These are phyloP conservation scores for Gymnopilus junonius DNA, from an alignment of 768 basidiomycete genomes.

Conservation along the genomic window DNA sequence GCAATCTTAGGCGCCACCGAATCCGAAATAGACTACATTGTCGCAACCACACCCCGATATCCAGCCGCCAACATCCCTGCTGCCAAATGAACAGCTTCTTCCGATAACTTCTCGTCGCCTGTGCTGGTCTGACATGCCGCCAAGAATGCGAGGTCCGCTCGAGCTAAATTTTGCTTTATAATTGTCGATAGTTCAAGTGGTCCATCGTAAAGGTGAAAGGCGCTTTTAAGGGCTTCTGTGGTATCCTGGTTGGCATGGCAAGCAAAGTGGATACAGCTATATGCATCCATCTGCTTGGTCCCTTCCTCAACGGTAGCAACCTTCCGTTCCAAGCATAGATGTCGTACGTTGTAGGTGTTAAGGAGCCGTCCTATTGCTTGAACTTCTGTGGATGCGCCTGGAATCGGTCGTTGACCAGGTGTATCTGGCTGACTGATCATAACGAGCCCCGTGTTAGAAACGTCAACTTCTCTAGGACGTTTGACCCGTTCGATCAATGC, in stretches of 20 bases:
- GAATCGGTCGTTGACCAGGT: conserved; percentile 3
- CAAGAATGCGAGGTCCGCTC: conserved; percentile 6
- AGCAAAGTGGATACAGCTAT: conserved; percentile 5
- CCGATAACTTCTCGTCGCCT: conserved; percentile 2
- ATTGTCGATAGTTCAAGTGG: background rate
- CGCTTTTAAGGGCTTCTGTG: conserved; percentile 6
- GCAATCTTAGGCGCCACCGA: background rate
- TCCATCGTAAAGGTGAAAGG: conserved; percentile 3
- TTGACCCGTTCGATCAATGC: background rate
- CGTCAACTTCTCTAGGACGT: background rate
- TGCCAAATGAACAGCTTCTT: conserved; percentile 12
- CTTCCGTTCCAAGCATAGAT: background rate
- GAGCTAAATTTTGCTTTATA: background rate
- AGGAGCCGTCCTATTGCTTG: background rate
- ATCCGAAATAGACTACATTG: conserved; percentile 17
- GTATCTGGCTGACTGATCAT: conserved; percentile 14
- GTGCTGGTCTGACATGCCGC: conserved; percentile 5
- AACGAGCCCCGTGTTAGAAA: background rate
- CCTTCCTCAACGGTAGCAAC: background rate
- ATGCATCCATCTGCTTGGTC: background rate
- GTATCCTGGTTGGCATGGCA: conserved; percentile 8
- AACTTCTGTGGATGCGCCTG: conserved; percentile 9
- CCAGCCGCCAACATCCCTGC: conserved; percentile 16
- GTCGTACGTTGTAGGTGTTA: background rate
- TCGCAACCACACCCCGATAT: conserved; percentile 12